A percentile compares a stretch with the other conserved stretches of the same genome.
phyloP scores from a whole-genome alignment of 2,329 filamentous ascomycete species.

The Cladosporium velox region DNA sequence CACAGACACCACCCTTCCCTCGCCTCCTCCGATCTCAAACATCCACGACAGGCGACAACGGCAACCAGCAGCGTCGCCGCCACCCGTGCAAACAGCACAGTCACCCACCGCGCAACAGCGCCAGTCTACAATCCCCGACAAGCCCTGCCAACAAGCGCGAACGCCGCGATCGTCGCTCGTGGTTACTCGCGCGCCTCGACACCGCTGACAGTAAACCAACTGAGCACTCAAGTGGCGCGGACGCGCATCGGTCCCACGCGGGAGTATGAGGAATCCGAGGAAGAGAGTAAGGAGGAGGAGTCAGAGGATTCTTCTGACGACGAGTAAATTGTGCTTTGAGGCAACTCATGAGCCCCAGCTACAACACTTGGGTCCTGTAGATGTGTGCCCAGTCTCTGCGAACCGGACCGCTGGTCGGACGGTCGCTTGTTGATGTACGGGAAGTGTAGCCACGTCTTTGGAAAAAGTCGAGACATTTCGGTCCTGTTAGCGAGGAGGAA shows the following conservation, averaged over 20 bases:
- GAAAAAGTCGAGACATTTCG: too few species aligned
- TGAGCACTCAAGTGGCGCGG: background rate
- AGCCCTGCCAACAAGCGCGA: background rate
- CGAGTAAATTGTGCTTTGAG: background rate
- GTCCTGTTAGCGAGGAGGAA: background rate
- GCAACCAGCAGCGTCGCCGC: conserved; percentile 12
- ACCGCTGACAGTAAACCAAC: background rate
- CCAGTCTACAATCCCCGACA: background rate
- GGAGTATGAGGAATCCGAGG: background rate
- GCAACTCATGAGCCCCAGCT: background rate
- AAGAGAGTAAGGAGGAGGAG: background rate
- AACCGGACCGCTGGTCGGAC: background rate
- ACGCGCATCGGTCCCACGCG: background rate
- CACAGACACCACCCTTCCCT: background rate
- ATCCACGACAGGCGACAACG: background rate
- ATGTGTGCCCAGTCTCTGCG: background rate
- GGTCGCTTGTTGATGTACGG: background rate
- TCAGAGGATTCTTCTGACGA: background rate
- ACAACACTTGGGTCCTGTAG: background rate
- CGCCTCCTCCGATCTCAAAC: background rate
- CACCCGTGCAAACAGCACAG: background rate
- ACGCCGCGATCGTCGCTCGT: background rate
- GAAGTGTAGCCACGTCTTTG: background rate
- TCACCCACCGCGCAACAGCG: background rate
- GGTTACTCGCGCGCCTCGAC: background rate